These are phyloP conservation scores for Penicillium glabrum DNA, from an alignment of 2,329 filamentous ascomycete genomes.

Conservation along the genomic window DNA sequence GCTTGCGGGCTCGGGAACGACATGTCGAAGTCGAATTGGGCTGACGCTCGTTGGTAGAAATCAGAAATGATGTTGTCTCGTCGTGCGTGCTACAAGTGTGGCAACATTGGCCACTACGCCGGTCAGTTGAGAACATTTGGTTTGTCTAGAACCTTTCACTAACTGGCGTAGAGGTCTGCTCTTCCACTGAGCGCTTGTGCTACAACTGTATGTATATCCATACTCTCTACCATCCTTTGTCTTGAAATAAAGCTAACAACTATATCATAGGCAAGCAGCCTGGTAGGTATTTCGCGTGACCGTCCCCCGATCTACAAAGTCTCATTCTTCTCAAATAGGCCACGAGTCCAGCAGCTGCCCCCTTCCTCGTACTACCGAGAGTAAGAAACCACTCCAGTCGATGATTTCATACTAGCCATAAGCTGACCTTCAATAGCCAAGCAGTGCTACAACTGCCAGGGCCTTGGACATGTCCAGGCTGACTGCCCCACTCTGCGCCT, in stretches of 20 bases:
- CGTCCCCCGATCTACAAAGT: slow-evolving; percentile 4
- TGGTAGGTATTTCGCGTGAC: slow-evolving; percentile 35
- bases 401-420: slow-evolving; percentile 6
- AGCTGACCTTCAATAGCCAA: slow-evolving; percentile 61
- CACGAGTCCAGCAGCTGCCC: slow-evolving; percentile 99
- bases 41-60: slow-evolving; percentile 20
- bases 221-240: slow-evolving; percentile 5
- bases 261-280: slow-evolving; percentile 44
- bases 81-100: slow-evolving; percentile 76
- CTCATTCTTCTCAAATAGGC: slow-evolving; percentile 49
- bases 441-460: slow-evolving; percentile 99
- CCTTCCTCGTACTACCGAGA: slow-evolving; percentile 91
- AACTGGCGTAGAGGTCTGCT: slow-evolving; percentile 77
- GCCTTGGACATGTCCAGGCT: slow-evolving; percentile 95
- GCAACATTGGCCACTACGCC: slow-evolving; percentile 73
- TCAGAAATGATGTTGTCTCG: slow-evolving; percentile 74
- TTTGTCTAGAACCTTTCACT: slow-evolving; percentile 2
- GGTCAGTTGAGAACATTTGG: slow-evolving; percentile 36
- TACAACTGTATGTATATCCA: slow-evolving; percentile 80
- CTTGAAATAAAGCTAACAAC: slow-evolving; percentile 17
- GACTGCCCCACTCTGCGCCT: slow-evolving; percentile 96
- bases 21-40: not conserved
- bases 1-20: not conserved
- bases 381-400: slow-evolving; percentile 46
- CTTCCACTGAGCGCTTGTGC: slow-evolving; percentile 95